Conservation (phyloP, 805 yeast genomes). For the Candida wancherniae region DNA sequence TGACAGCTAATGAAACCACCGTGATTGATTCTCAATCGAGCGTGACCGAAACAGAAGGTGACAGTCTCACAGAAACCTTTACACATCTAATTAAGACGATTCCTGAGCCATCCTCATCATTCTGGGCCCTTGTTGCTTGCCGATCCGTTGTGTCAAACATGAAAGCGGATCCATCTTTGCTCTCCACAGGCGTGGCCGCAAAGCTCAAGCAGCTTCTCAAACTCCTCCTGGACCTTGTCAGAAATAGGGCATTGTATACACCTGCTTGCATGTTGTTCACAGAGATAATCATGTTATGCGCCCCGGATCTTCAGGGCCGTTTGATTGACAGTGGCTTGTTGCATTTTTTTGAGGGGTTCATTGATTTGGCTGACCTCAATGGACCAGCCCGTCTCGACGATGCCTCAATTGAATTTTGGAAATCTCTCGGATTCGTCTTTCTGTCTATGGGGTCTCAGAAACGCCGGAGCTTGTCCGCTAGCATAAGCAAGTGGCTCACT, state of each 20-base stretch:
- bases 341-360: too few relatives aligned
- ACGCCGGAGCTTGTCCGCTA: conserved; percentile 20
- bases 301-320: too few relatives aligned
- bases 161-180: too few relatives aligned
- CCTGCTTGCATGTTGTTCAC: conserved; percentile 17
- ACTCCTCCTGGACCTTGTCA: conserved; percentile 33
- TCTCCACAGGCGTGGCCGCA: too few relatives aligned
- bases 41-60: too few relatives aligned
- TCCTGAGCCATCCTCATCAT: too few relatives aligned
- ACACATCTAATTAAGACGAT: too few relatives aligned
- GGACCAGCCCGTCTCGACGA: conserved; percentile 52
- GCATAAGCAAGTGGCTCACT: conserved; percentile 48
- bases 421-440: conserved; percentile 33
- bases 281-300: too few relatives aligned
- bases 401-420: conserved; percentile 55
- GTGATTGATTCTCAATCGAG: background rate
- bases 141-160: conserved; percentile 3
- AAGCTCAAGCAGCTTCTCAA: conserved; percentile 24
- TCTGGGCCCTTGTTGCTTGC: conserved; percentile 25
- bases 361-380: conserved; percentile 52
- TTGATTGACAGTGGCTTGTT: too few relatives aligned
- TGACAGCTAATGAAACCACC: background rate
- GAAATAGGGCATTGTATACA: too few relatives aligned
- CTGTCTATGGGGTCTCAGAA: conserved; percentile 27
- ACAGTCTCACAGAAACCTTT: too few relatives aligned